Base-by-base conservation (phyloP, 1,284 basidiomycete genomes). In the Apiotrichum gamsii region DNA sequence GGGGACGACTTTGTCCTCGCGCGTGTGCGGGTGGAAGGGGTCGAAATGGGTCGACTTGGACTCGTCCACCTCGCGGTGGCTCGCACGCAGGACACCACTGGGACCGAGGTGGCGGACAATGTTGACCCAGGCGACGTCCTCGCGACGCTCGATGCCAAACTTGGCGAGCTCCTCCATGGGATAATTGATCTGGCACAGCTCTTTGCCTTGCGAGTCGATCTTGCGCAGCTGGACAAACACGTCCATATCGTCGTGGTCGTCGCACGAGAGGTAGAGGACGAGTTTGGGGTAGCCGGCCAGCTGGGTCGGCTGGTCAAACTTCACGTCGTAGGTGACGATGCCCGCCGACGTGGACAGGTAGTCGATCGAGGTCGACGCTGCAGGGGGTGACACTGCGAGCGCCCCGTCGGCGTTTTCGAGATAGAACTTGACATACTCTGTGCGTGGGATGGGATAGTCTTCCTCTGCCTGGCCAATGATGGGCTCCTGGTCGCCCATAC, bases 221-320 rank as follows among this genome's bases (percentile, higher is more conserved):
- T 61, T 61, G 42, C 56, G 58, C 42, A 61, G 49, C 45, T 56
- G 53, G 35, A 61, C 33, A 39, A 57, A 52, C 36, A 59, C 54
- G 39, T 58, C 56, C 43, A 61, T 54, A 47, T 61, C 59, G 51
- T 61, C 51, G 47, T 58, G 58, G 19, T 54, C 53, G 11, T 48
- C 41, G 29, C 58, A 58, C 20, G 54, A 56, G 58, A 59, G 56
- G 52, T 48, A 54, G 11, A 61, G 46, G 43, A 52, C 45, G 15
- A 53, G 55, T 42, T 61, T 61, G 5, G 59, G 56, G 13, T 59
- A 33, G 9, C 59, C 59, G 24, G 54, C 47, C 6, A 61, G 53
- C n/a, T 53, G 45, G 3, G 58, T 57, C 36, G 40, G 36, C 30
- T 56, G 20, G n/a, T 46, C 42, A 36, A 61, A 59, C 16, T 38